Base-by-base conservation (phyloP, 129 eudicot species). In the Pittosporum tobira region DNA sequence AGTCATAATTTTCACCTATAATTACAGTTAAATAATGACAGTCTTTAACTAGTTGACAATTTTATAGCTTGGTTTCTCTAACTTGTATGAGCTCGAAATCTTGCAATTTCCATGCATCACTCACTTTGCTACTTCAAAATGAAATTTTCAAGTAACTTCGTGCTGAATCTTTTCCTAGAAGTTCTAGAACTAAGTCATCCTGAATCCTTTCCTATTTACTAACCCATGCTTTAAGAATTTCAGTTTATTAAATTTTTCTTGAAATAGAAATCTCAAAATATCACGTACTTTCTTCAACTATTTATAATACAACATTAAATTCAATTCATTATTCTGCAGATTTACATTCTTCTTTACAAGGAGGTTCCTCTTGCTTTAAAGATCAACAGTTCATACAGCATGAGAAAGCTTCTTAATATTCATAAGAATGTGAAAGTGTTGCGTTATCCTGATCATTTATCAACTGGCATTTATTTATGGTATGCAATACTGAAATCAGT, bases 331-430 rank as follows among this genome's bases (percentile, higher is more conserved):
- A 29, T 24, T 37, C 22, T 81, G 82, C 88, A 91, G 99, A 91
- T 91, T 57, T 77, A 83, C 77, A 79, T 91, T 78, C 99, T 91
- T 77, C 68, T 91, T 6, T 91, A 91, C 82, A 91, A 91, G 76
- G 99, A 91, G 74, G 99, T 91, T 62, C 66, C 94, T 71, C 76
- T 91, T 63, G 99, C 99, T 58, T 81, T 91, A 51, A 91, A 91
- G 74, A 91, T 91, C 64, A 91, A 87, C 72, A 91, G 99, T 75
- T 77, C 63, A 64, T 91, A 83, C 76, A 91, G 99, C 67, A 87
- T 87, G 77, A 86, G 70, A 77, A 83, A 62, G 76, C 95, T 91
- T 55, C 91, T 79, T 36, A 63, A 62, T 52, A 91, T 91, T 76
- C 99, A 91, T 34, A 91, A 91, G 76, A 91, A 91, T 40, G 82